Evolutionary conservation across 2,329 filamentous ascomycete genomes (phyloP).

Genomic region (Fusarium oxysporum): DNA sequence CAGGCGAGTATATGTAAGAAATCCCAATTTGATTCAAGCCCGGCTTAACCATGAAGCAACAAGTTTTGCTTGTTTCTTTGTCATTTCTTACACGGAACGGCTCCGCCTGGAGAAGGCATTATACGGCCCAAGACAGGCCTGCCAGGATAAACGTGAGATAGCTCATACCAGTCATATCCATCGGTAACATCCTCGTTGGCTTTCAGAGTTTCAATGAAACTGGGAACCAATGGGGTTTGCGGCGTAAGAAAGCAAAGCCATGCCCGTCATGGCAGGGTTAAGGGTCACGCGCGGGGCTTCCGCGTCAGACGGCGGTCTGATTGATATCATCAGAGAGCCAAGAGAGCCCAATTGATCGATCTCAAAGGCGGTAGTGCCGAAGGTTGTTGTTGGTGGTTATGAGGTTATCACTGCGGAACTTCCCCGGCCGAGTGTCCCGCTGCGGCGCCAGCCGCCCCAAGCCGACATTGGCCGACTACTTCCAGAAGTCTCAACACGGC

Average conservation of each 20-base stretch:
- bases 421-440: conserved; percentile 43
- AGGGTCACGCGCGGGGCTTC: conserved; percentile 42
- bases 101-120: conserved; percentile 44
- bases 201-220: conserved; percentile 16
- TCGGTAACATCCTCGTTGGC: conserved; percentile 29
- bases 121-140: conserved; percentile 41
- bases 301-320: conserved; percentile 38
- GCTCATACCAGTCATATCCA: conserved; percentile 17
- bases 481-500: conserved; percentile 22
- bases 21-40: conserved; percentile 21
- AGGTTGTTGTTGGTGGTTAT: conserved; percentile 34
- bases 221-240: conserved; percentile 35
- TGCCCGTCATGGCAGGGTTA: conserved; percentile 35
- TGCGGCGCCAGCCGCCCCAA: conserved; percentile 54
- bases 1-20: conserved; percentile 42
- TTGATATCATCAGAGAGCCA: conserved; percentile 45
- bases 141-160: conserved; percentile 25
- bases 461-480: conserved; percentile 54
- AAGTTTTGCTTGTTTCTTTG: conserved; percentile 23
- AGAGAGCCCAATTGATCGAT: conserved; percentile 26
- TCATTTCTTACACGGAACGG: conserved; percentile 41
- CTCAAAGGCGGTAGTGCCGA: conserved; percentile 42
- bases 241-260: conserved; percentile 38
- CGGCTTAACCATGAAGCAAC: conserved; percentile 40
- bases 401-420: conserved; percentile 46